A percentile compares a stretch with the other conserved stretches of the same genome.
Conservation (phyloP, 129 eudicot species). For the Escallonia herrerae region DNA sequence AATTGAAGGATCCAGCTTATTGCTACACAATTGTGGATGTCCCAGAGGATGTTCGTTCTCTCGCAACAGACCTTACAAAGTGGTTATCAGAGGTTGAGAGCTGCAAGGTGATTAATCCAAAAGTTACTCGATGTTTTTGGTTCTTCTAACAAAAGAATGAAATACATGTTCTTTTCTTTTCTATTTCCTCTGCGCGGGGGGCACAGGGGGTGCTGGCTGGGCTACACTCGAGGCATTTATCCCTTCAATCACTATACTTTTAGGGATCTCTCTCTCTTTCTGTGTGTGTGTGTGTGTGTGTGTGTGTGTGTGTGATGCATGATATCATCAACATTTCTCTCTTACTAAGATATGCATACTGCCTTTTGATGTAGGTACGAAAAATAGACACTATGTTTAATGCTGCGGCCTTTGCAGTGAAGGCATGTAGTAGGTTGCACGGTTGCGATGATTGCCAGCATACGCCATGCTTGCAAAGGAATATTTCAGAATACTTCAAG, state of each 20-base stretch:
- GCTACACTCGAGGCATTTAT: background rate
- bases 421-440: constrained; percentile 49
- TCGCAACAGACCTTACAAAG: constrained; percentile 59
- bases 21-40: constrained; percentile 52
- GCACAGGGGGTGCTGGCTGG: background rate
- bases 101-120: constrained; percentile 55
- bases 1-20: constrained; percentile 87
- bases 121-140: background rate
- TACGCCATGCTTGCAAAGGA: constrained; percentile 75
- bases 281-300: too few species aligned
- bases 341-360: constrained; percentile 7
- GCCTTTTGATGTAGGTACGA: constrained; percentile 43
- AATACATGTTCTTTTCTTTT: background rate
- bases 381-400: constrained; percentile 70
- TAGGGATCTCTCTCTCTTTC: too few species aligned
- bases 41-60: constrained; percentile 72
- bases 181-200: background rate
- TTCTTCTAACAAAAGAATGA: too few species aligned
- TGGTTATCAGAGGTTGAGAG: constrained; percentile 86
- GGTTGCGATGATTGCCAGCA: constrained; percentile 63
- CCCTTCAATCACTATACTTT: background rate
- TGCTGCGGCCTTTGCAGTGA: constrained; percentile 67
- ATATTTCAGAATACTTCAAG: constrained; percentile 60
- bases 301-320: background rate
- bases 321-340: background rate